A percentile compares a stretch with the other conserved stretches of the same genome.
phyloP scores from a whole-genome alignment of 202 grass and related monocot genomes.

The Zoysia matrella region DNA sequence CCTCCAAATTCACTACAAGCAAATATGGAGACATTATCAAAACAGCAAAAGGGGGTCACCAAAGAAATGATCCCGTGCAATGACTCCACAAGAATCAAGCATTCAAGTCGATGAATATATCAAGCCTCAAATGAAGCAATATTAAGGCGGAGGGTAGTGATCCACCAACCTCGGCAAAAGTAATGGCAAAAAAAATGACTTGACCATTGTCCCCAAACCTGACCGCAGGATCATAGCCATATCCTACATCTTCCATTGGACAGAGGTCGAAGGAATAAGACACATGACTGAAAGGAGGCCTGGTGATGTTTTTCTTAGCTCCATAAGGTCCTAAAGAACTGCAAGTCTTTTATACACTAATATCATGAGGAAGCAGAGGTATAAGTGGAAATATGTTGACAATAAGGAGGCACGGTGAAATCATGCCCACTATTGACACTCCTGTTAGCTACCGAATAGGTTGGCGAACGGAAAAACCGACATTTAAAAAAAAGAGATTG shows the following conservation, averaged over 20 bases:
- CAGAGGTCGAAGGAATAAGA: neutral
- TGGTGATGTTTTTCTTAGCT: neutral
- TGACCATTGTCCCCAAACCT: neutral
- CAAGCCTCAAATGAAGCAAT: neutral
- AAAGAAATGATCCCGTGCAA: neutral
- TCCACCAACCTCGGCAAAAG: slow-evolving; percentile 18
- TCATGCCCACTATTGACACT: neutral
- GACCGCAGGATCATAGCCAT: neutral
- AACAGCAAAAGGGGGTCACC: neutral
- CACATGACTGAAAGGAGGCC: neutral
- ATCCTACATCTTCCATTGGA: neutral
- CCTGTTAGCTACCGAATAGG: neutral
- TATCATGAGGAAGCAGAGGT: neutral
- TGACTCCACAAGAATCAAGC: neutral
- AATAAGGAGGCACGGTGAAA: no score
- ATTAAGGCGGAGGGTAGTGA: neutral
- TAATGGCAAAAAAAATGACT: neutral
- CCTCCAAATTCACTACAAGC: neutral
- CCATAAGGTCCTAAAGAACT: neutral
- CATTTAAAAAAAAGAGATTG: neutral
- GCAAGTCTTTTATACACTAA: neutral
- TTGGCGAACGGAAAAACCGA: neutral
- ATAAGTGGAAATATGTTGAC: neutral
- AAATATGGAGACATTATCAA: neutral
- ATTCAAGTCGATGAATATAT: no score